Base-by-base conservation (phyloP, 441 rosid species). In the Brassica hybrid region DNA sequence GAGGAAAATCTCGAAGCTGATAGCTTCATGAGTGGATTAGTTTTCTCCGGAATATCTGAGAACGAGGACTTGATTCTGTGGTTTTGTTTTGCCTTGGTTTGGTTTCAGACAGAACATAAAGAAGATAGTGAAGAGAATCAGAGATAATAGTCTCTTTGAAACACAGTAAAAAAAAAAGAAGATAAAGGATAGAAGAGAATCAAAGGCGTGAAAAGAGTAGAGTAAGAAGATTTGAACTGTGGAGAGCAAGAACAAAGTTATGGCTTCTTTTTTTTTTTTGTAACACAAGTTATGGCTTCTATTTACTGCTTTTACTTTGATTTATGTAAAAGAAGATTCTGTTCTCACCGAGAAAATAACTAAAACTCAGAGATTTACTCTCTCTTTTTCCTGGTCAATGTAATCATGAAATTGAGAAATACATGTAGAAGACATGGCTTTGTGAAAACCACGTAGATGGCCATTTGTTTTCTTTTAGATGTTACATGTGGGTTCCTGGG, bases 31-130 rank as follows among this genome's bases (percentile, higher is more conserved):
- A 60, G 21, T 14, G 58, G 5, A 18, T 19, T 63, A 63, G 12
- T 8, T 65, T 72, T 72, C 69, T 45, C 1, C 8, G 38, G 67
- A 17, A 71, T 16, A 54, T 41, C 21, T 57, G 30, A 58, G 32
- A 58, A 58, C 17, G 62, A 38, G 34, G 45, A 43, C 74, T 64
- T 65, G 79, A 74, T 69, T 79, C 76, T 79, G 59, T 65, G 76
- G 65, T 64, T 79, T 70, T 79, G 79, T 70, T 79, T 74, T 74
- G 76, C 74, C 62, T 75, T 57, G 18, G 68, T 11, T 45, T 79
- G 66, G 75, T 50, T 14, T 27, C 32, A 7, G 66, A 60, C 54
- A 38, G 70, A 67, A 78, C 67, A 64, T 69, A 79, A 34, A 34
- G 38, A 64, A 79, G 78, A 64, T 56, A 69, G 50, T 41, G 60